phyloP scores from a whole-genome alignment of 768 basidiomycete species.

The Clitopilus passeckerianus region DNA sequence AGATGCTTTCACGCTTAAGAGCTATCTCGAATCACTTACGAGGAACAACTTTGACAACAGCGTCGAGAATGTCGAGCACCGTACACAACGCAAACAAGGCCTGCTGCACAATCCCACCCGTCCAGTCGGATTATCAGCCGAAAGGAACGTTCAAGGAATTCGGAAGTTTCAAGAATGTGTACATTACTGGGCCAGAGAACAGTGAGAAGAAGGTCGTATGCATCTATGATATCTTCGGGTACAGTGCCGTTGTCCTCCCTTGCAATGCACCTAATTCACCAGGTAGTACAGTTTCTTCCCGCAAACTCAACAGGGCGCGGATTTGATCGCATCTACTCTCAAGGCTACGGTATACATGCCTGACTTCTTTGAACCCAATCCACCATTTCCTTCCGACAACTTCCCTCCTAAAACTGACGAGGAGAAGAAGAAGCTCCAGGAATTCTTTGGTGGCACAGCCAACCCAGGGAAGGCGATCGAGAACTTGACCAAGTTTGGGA shows the following conservation, averaged over 20 bases:
- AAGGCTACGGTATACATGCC: slow-evolving; percentile 60
- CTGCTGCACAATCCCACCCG: slow-evolving; percentile 55
- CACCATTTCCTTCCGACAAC: slow-evolving; percentile 40
- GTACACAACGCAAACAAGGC: slow-evolving; percentile 35
- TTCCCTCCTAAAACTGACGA: slow-evolving; percentile 52
- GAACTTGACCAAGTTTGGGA: slow-evolving; percentile 37
- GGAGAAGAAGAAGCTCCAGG: slow-evolving; percentile 46
- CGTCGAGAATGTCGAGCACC: slow-evolving; percentile 26
- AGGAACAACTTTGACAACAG: slow-evolving; percentile 3
- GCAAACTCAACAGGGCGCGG: slow-evolving; percentile 62
- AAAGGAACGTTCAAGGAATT: slow-evolving; percentile 44
- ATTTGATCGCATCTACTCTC: slow-evolving; percentile 50
- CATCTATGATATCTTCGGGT: slow-evolving; percentile 66
- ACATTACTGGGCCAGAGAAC: slow-evolving; percentile 42
- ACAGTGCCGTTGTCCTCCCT: slow-evolving; percentile 2
- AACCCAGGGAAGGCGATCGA: slow-evolving; percentile 30
- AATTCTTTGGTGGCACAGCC: slow-evolving; percentile 55
- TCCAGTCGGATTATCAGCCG: slow-evolving; percentile 45
- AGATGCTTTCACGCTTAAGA: slow-evolving; percentile 25
- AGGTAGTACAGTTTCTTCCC: slow-evolving; percentile 41
- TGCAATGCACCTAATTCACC: neutral
- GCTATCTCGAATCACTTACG: slow-evolving; percentile 32
- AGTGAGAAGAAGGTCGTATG: slow-evolving; percentile 50
- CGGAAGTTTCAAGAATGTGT: slow-evolving; percentile 45
- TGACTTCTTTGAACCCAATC: slow-evolving; percentile 55